phyloP scores from a whole-genome alignment of 2,329 filamentous ascomycete species.

The Exophiala sideris region DNA sequence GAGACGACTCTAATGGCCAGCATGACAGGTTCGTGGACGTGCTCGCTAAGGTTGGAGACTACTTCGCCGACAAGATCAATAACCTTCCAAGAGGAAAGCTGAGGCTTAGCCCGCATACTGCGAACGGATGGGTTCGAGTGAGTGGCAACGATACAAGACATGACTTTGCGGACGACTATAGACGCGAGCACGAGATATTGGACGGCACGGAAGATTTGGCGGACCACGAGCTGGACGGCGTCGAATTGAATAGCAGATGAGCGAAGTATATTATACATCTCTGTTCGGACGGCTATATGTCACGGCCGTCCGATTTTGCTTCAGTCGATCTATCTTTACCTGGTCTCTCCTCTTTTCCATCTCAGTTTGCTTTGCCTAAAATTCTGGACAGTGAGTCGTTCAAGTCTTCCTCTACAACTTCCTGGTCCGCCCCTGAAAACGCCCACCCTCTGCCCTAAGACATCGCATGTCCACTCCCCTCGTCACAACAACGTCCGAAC shows the following conservation, averaged over 20 bases:
- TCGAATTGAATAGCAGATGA: conserved; percentile 25
- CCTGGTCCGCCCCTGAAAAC: neutral
- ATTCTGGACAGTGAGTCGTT: neutral
- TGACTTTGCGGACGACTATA: conserved; percentile 27
- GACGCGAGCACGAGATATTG: conserved; percentile 29
- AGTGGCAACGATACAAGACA: conserved; percentile 14
- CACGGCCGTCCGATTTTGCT: neutral
- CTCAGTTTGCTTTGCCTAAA: neutral
- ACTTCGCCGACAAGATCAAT: conserved; percentile 58
- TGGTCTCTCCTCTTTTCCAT: neutral
- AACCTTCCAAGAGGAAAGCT: conserved; percentile 57
- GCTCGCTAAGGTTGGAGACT: conserved; percentile 40
- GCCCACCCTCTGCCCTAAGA: no score
- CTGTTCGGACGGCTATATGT: neutral
- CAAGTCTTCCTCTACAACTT: neutral
- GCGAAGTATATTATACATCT: neutral
- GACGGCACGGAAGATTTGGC: conserved; percentile 29
- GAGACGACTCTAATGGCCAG: conserved; percentile 52
- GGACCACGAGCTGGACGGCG: conserved; percentile 19
- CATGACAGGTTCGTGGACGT: conserved; percentile 48
- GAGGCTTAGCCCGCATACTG: conserved; percentile 38
- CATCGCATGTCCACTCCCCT: no score
- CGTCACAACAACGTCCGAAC: neutral
- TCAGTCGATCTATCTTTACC: neutral
- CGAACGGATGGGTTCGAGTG: conserved; percentile 22